A percentile compares a stretch with the other conserved stretches of the same genome.
Evolutionary conservation across 2,329 filamentous ascomycete genomes (phyloP).

Genomic region (Talaromyces sp.): DNA sequence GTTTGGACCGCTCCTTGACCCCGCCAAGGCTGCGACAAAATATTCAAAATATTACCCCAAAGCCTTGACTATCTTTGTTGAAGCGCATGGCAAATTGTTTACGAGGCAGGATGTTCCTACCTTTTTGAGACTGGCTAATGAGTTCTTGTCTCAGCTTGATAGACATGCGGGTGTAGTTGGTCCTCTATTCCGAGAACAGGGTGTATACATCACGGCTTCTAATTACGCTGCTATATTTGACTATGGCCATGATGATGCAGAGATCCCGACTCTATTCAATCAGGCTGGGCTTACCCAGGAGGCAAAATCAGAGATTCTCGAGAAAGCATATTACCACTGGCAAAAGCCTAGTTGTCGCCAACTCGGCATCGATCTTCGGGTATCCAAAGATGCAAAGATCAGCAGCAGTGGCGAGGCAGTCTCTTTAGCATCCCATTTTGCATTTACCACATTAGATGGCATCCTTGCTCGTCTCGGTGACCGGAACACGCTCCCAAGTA

Average conservation of each 20-base stretch:
- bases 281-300: constrained; percentile 20
- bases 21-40: constrained; percentile 33
- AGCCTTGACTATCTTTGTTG: constrained; percentile 50
- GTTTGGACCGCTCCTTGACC: constrained; percentile 51
- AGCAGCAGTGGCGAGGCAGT: constrained; percentile 27
- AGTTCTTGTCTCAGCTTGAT: constrained; percentile 47
- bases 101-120: constrained; percentile 31
- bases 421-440: constrained; percentile 40
- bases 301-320: constrained; percentile 19
- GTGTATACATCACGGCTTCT: constrained; percentile 53
- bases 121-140: constrained; percentile 38
- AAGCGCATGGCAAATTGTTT: constrained; percentile 53
- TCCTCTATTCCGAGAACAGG: constrained; percentile 52
- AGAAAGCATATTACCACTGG: constrained; percentile 26
- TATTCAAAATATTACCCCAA: constrained; percentile 24
- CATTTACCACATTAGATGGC: constrained; percentile 43
- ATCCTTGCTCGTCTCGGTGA: constrained; percentile 49
- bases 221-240: constrained; percentile 56
- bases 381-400: constrained; percentile 15
- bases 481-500: constrained; percentile 52
- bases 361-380: background rate
- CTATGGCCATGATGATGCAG: constrained; percentile 47
- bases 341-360: constrained; percentile 4
- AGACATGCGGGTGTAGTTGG: constrained; percentile 48
- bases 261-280: constrained; percentile 30